phyloP scores from a whole-genome alignment of 768 basidiomycete species.

The Mycena olivaceomarginata region DNA sequence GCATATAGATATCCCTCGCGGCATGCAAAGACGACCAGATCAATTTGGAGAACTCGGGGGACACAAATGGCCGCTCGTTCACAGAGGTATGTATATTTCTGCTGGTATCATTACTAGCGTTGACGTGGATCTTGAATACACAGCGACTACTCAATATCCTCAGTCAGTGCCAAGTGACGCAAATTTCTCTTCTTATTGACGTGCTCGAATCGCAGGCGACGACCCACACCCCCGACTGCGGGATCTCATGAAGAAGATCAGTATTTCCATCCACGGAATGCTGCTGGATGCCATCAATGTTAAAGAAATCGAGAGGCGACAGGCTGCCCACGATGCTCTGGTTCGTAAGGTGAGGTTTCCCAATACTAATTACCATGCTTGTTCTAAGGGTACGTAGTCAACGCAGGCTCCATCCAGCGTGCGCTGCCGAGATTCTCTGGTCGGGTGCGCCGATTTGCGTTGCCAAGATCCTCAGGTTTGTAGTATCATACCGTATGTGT shows the following conservation, averaged over 20 bases:
- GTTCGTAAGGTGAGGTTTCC: constrained; percentile 2
- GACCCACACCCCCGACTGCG: constrained; percentile 24
- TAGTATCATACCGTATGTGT: background rate
- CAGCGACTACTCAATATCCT: constrained; percentile 28
- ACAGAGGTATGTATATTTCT: constrained; percentile 19
- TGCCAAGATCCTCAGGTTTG: constrained; percentile 9
- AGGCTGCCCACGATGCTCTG: constrained; percentile 12
- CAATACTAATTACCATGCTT: background rate
- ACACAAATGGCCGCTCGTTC: constrained; percentile 27
- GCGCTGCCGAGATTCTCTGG: background rate
- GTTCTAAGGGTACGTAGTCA: background rate
- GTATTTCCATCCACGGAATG: constrained; percentile 31
- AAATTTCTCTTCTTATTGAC: too few relatives aligned
- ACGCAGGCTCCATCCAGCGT: too few relatives aligned
- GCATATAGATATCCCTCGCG: constrained; percentile 16
- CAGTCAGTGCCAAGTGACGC: background rate
- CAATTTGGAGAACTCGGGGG: background rate
- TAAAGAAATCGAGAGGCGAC: background rate
- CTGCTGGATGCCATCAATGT: constrained; percentile 8
- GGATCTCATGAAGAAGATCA: constrained; percentile 31
- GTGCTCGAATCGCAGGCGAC: background rate
- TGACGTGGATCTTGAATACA: background rate
- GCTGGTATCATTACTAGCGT: background rate
- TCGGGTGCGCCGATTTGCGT: background rate
- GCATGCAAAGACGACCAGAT: constrained; percentile 32